These are phyloP conservation scores for Penicillium italicum DNA, from an alignment of 2,329 filamentous ascomycete species.

Conservation along the genomic window DNA sequence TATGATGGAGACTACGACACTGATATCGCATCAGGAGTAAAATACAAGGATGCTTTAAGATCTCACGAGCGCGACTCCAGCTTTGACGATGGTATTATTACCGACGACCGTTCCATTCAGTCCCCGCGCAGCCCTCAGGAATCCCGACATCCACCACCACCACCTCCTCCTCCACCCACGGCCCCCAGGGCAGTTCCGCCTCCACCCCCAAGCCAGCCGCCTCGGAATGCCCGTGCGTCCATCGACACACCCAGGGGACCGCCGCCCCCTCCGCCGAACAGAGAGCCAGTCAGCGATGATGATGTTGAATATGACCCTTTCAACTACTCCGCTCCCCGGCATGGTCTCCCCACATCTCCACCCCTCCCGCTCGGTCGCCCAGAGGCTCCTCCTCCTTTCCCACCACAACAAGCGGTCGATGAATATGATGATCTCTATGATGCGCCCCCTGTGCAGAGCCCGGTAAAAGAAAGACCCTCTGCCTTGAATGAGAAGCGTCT, in stretches of 20 bases:
- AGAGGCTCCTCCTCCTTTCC: constrained; percentile 26
- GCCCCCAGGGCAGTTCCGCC: constrained; percentile 62
- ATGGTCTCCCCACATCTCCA: constrained; percentile 26
- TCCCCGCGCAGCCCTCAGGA: constrained; percentile 43
- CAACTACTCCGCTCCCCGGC: constrained; percentile 46
- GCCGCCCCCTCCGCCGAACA: constrained; percentile 50
- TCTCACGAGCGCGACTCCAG: constrained; percentile 74
- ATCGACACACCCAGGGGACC: constrained; percentile 34
- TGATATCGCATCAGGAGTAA: constrained; percentile 90
- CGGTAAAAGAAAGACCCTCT: constrained; percentile 30
- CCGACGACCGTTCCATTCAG: constrained; percentile 53
- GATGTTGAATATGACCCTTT: constrained; percentile 55
- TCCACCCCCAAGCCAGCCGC: constrained; percentile 61
- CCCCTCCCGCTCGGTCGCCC: constrained; percentile 19
- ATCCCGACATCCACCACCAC: constrained; percentile 47
- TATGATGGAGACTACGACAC: constrained; percentile 99
- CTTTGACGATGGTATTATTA: constrained; percentile 62
- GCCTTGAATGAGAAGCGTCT: constrained; percentile 40
- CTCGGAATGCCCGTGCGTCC: constrained; percentile 41
- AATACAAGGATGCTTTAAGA: constrained; percentile 89
- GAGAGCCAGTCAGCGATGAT: constrained; percentile 39
- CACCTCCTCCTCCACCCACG: constrained; percentile 56
- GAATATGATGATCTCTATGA: constrained; percentile 49
- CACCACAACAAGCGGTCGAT: constrained; percentile 30
- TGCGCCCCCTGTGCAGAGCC: constrained; percentile 39